Base-by-base conservation (phyloP, 75 land plant species). In the Pinus taeda region DNA sequence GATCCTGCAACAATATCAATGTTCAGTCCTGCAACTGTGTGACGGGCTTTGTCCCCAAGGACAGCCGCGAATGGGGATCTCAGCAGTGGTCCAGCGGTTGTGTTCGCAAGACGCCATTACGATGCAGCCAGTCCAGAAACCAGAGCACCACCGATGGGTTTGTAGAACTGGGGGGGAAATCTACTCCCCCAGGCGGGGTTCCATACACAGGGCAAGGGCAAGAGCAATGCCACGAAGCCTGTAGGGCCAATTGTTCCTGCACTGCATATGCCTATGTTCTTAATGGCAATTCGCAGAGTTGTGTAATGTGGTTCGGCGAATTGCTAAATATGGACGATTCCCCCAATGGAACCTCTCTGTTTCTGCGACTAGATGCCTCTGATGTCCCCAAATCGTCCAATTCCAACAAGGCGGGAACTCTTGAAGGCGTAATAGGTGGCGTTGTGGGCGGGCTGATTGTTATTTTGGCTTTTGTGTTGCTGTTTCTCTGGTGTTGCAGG, bases 201-300 rank as follows among this genome's bases (percentile, higher is more conserved):
- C 42, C 42, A 5, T 39, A 39, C 42, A 39, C 4, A 39, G 45
- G 18, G 42, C 71, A 17, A 0, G n/a, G 5, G 42, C 71, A 17
- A 0, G n/a, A 3, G 57, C 84, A 75, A 13, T 90, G 93, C 57
- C 60, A 82, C 79, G 57, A 76, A 14, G 55, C 76, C 22, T 90
- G 93, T 57, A 62, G 76, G 55, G 64, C 22, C 6, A 77, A 84
- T 37, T 90, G 93, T 53, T 86, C 90, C 65, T 90, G 93, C 75
- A 83, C 76, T 21, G 88, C 86, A 30, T 90, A 81, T 75, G 56
- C 81, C 15, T 88, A 69, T 56, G 73, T 77, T 2, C 45, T 15
- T 3, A 49, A 59, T 71, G 80, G 58, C 0, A 2, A 53, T 42
- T 24, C 57, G 3, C 17, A 49, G 8, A 4, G 2, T n/a, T 90